phyloP scores from a whole-genome alignment of 2,329 filamentous ascomycete genomes.

The Aspergillus versicolor region DNA sequence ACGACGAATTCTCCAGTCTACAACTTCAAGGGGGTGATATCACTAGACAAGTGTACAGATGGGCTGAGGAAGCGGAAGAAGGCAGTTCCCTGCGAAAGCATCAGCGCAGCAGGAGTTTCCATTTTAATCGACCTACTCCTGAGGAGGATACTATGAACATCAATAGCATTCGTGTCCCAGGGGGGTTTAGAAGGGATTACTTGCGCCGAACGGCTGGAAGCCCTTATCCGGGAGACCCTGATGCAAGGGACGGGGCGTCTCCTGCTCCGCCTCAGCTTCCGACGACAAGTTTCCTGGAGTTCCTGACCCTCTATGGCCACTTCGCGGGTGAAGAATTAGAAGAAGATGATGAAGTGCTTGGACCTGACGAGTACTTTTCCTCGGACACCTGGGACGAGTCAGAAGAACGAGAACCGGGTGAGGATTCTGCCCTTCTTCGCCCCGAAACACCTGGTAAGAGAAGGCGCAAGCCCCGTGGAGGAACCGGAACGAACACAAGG shows the following conservation, averaged over 20 bases:
- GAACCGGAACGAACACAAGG: constrained; percentile 73
- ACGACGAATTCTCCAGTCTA: constrained; percentile 90
- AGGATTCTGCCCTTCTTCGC: constrained; percentile 78
- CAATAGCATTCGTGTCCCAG: constrained; percentile 85
- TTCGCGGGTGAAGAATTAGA: constrained; percentile 96
- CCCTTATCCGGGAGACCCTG: constrained; percentile 47
- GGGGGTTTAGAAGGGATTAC: constrained; percentile 89
- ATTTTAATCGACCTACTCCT: constrained; percentile 71
- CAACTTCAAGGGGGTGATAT: constrained; percentile 92
- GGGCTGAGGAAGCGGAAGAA: constrained; percentile 84
- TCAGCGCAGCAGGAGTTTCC: constrained; percentile 86
- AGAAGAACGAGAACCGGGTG: constrained; percentile 73
- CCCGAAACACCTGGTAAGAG: constrained; percentile 66
- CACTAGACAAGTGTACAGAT: constrained; percentile 91
- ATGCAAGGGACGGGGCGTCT: constrained; percentile 28
- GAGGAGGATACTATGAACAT: constrained; percentile 82
- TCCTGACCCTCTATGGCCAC: constrained; percentile 90
- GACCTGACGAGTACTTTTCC: constrained; percentile 87
- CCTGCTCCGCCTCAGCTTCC: constrained; percentile 62
- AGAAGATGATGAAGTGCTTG: constrained; percentile 88
- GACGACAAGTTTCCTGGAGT: constrained; percentile 93
- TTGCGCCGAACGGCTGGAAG: constrained; percentile 68
- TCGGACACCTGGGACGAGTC: constrained; percentile 66
- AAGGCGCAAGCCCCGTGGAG: constrained; percentile 71
- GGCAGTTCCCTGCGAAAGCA: constrained; percentile 58